Evolutionary conservation across 805 yeast species (phyloP).

Genomic region (Myxozyma neotropica): DNA sequence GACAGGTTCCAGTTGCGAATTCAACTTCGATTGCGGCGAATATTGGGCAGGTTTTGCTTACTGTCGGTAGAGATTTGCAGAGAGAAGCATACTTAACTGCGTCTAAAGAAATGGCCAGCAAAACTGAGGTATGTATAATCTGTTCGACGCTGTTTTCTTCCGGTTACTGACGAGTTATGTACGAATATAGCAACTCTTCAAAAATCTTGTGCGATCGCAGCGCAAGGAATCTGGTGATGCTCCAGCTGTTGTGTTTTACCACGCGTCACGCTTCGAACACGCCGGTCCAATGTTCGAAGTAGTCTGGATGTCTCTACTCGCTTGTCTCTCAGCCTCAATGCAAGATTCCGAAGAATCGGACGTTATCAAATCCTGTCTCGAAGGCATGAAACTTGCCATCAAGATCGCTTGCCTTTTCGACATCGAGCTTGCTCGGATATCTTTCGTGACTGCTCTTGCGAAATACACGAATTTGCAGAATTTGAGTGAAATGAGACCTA

Average conservation of each 20-base stretch:
- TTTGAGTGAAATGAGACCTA: slow-evolving; percentile 71
- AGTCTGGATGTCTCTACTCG: slow-evolving; percentile 94
- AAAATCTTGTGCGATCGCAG: slow-evolving; percentile 28
- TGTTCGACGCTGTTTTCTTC: no score
- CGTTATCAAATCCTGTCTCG: slow-evolving; percentile 61
- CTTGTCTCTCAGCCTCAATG: slow-evolving; percentile 92
- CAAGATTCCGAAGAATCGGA: slow-evolving; percentile 82
- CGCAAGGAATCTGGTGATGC: slow-evolving; percentile 28
- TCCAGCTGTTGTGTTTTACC: slow-evolving; percentile 62
- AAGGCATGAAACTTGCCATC: slow-evolving; percentile 81
- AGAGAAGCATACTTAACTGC: slow-evolving; percentile 90
- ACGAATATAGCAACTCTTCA: slow-evolving; percentile 17
- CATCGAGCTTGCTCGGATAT: slow-evolving; percentile 78
- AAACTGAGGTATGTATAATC: slow-evolving; percentile 69
- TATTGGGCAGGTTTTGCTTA: slow-evolving; percentile 51
- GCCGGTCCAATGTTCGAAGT: slow-evolving; percentile 92
- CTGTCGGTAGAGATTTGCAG: slow-evolving; percentile 60
- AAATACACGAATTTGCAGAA: slow-evolving; percentile 83
- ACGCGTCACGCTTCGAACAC: slow-evolving; percentile 85
- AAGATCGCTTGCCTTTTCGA: slow-evolving; percentile 83
- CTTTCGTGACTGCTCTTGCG: slow-evolving; percentile 86
- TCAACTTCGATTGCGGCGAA: slow-evolving; percentile 40
- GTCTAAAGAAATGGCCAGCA: slow-evolving; percentile 84
- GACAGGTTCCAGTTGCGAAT: slow-evolving; percentile 49
- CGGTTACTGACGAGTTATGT: neutral